These are phyloP conservation scores for Corylus heterophylla DNA, from an alignment of 306 rosid genomes.

Conservation along the genomic window DNA sequence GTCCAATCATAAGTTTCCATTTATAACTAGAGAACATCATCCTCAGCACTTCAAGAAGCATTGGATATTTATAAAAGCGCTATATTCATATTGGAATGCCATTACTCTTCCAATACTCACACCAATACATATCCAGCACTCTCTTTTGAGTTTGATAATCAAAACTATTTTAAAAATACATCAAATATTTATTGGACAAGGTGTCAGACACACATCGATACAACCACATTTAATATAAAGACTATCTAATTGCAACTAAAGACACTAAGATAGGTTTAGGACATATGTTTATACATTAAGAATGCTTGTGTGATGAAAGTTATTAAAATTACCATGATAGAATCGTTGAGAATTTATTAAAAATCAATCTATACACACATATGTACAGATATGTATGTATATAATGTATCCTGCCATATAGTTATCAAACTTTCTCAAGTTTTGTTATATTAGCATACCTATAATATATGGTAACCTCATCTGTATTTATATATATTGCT, in stretches of 20 bases:
- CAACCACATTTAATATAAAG: neutral
- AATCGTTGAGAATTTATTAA: neutral
- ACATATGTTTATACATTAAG: neutral
- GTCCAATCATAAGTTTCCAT: slow-evolving; percentile 23
- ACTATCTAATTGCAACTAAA: neutral
- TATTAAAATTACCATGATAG: neutral
- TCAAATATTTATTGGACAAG: neutral
- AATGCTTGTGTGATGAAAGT: neutral
- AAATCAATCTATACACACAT: neutral
- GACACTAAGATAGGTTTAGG: neutral
- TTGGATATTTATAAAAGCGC: neutral
- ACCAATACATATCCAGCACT: neutral
- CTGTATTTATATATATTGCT: too few species aligned
- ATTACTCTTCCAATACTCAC: neutral
- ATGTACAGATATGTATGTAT: neutral
- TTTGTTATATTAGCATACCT: neutral
- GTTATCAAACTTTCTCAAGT: neutral
- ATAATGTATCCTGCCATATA: neutral
- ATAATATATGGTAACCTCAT: too few species aligned
- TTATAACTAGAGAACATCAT: slow-evolving; percentile 16
- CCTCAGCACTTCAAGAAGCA: neutral
- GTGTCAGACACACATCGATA: neutral
- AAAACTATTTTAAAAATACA: neutral
- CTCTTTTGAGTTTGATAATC: neutral
- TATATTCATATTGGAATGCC: neutral